These are phyloP conservation scores for Cyanidiococcus yangmingshanensis DNA, from an alignment of 23 red algal species.

Conservation along the genomic window DNA sequence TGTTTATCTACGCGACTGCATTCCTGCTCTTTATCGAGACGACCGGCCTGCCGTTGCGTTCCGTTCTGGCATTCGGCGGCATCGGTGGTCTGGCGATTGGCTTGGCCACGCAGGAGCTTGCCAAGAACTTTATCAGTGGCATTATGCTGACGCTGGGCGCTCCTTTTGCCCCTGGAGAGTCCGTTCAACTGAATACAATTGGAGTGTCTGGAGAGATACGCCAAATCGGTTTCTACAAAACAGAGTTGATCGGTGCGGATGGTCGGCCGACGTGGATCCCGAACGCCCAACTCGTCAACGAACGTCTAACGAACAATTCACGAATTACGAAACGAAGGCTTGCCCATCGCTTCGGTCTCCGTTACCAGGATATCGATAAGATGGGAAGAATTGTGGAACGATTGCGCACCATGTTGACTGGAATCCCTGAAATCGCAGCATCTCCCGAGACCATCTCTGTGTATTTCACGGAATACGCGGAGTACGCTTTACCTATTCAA, in stretches of 20 bases:
- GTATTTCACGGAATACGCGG: background rate
- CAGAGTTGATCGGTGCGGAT: conserved; percentile 15
- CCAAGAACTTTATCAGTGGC: conserved; percentile 17
- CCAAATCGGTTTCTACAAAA: conserved; percentile 9
- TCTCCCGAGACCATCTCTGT: background rate
- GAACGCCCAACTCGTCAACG: background rate
- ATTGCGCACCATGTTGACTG: background rate
- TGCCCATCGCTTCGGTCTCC: conserved; percentile 6
- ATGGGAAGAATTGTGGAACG: background rate
- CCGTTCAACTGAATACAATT: background rate
- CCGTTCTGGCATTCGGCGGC: conserved; percentile 11
- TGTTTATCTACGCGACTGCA: background rate
- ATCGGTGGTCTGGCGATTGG: conserved; percentile 18
- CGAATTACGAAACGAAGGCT: conserved; percentile 5
- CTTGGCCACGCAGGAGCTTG: conserved; percentile 12
- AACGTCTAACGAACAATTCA: conserved; percentile 5
- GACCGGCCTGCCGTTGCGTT: conserved; percentile 17
- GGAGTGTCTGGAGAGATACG: background rate
- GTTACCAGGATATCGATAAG: conserved; percentile 4
- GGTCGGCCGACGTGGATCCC: conserved; percentile 17
- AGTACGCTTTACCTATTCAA: conserved; percentile 15
- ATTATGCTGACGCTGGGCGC: conserved; percentile 2
- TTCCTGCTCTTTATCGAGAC: background rate
- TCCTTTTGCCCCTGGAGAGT: conserved; percentile 19
- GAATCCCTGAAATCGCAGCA: background rate